Evolutionary conservation across 164 flowering plant species (phyloP).

Genomic region (Liriodendron chinense): DNA sequence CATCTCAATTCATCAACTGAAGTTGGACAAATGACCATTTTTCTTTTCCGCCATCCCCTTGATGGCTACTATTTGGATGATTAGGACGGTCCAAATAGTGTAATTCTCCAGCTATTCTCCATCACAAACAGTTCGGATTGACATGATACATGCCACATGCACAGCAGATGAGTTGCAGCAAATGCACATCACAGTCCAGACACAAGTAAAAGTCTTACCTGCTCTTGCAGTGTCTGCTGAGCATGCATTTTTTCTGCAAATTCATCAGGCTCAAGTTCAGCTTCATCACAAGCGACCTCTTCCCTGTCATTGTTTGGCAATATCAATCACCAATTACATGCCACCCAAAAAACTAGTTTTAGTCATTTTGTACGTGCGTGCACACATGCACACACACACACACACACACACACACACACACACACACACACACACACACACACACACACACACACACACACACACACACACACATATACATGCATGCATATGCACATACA

Average conservation of each 20-base stretch:
- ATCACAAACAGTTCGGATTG: not conserved
- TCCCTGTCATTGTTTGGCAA: conserved; percentile 44
- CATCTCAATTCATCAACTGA: too few species aligned
- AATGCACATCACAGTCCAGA: not conserved
- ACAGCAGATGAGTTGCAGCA: not conserved
- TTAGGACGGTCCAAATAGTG: not conserved
- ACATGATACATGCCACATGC: not conserved
- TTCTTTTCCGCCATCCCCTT: too few species aligned
- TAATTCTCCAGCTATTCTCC: too few species aligned
- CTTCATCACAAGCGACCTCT: conserved; percentile 95
- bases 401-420: too few species aligned
- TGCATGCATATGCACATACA: too few species aligned
- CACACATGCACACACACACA: too few species aligned
- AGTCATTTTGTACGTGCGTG: too few species aligned
- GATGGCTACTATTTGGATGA: not conserved
- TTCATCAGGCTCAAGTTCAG: conserved; percentile 76
- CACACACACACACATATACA: too few species aligned
- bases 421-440: too few species aligned
- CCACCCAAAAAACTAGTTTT: not conserved
- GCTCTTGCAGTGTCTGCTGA: conserved; percentile 59
- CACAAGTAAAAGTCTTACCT: conserved; percentile 35
- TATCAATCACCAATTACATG: not conserved
- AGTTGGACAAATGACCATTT: too few species aligned
- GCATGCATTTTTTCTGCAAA: conserved; percentile 57
- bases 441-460: too few species aligned